phyloP scores from a whole-genome alignment of 345 rosid species.

The Salix caprea region DNA sequence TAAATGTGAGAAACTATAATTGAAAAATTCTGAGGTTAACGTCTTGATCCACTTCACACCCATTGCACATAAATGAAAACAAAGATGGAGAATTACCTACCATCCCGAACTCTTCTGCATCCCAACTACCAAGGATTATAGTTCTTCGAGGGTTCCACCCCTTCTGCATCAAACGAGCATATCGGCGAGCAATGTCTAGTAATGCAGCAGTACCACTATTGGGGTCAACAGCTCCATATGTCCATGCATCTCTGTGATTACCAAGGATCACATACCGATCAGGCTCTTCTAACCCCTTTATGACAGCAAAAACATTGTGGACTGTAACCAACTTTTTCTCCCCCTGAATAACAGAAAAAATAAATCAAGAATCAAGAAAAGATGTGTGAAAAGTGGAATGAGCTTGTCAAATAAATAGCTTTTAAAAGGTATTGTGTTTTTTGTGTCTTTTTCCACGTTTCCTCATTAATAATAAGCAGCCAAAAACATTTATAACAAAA shows the following conservation, averaged over 20 bases:
- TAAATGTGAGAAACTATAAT: not conserved
- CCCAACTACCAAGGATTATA: conserved; percentile 87
- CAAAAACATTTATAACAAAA: not conserved
- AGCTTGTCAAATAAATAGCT: not conserved
- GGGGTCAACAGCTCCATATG: conserved; percentile 97
- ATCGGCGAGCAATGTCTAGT: conserved; percentile 82
- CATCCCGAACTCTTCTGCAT: conserved; percentile 98
- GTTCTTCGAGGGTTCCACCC: conserved; percentile 96
- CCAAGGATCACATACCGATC: conserved; percentile 84
- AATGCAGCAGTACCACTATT: conserved; percentile 95
- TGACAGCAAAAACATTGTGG: conserved; percentile 60
- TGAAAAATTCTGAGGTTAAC: not conserved
- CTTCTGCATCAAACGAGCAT: conserved; percentile 47
- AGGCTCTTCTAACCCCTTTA: conserved; percentile 70
- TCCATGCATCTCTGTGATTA: conserved; percentile 97
- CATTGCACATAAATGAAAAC: not conserved
- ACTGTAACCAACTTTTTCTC: conserved; percentile 61
- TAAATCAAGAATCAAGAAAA: conserved; percentile 14
- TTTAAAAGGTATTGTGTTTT: not conserved
- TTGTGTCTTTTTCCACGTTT: not conserved
- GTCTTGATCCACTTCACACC: not conserved
- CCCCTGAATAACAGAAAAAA: conserved; percentile 40
- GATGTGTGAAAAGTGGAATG: not conserved
- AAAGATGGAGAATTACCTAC: conserved; percentile 45
- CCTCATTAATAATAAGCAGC: not conserved